Conservation (phyloP, 495 filamentous ascomycete genomes). For the Jackrogersella multiformis region DNA sequence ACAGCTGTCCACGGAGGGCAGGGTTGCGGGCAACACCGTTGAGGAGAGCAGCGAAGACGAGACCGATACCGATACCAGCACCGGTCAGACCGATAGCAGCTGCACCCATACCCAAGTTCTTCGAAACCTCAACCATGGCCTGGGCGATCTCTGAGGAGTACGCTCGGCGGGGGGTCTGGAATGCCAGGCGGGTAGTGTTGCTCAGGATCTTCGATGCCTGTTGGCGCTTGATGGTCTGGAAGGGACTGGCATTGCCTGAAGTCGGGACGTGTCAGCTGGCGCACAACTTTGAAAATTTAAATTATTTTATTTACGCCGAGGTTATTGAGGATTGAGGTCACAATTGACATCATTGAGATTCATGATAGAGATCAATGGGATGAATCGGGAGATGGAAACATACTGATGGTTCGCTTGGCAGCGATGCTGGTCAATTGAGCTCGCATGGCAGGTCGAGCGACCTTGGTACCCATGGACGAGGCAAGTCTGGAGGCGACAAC, state of each 20-base stretch:
- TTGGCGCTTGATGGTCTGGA: conserved; percentile 74
- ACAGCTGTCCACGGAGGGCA: conserved; percentile 87
- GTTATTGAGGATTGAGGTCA: background rate
- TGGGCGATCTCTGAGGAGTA: conserved; percentile 84
- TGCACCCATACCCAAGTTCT: conserved; percentile 86
- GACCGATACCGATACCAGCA: conserved; percentile 92
- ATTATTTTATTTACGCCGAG: conserved; percentile 2
- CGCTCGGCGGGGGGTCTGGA: conserved; percentile 70
- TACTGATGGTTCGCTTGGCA: conserved; percentile 76
- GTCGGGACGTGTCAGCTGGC: conserved; percentile 41
- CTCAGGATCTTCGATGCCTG: conserved; percentile 71
- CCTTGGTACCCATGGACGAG: conserved; percentile 77
- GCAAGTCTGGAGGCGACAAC: conserved; percentile 73
- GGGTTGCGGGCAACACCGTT: conserved; percentile 88
- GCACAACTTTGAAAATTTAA: conserved; percentile 6
- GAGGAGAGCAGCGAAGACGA: conserved; percentile 88
- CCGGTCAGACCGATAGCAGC: conserved; percentile 89
- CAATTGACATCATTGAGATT: conserved; percentile 20
- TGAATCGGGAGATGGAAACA: conserved; percentile 31
- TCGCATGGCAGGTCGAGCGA: conserved; percentile 73
- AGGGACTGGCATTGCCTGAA: conserved; percentile 58
- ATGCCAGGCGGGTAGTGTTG: conserved; percentile 70
- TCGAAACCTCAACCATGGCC: conserved; percentile 86
- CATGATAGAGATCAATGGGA: conserved; percentile 6
- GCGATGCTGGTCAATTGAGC: conserved; percentile 64